Evolutionary conservation across 768 basidiomycete species (phyloP), one percentile per base, ranked within the genome.

Genomic region (Ramaria rubella): DNA sequence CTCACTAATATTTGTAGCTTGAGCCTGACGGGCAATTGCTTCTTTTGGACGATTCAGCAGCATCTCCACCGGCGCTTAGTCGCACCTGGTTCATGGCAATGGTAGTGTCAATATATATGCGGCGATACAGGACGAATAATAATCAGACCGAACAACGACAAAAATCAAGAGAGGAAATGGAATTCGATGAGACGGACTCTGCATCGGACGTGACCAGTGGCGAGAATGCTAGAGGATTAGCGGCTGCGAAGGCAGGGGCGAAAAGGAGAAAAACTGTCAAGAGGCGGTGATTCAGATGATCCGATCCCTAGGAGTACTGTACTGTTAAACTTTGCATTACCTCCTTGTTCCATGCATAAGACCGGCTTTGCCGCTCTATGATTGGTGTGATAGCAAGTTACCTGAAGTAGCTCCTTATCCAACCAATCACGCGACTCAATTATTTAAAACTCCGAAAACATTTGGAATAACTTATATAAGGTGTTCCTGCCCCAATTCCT

Each of bases 41-140:
- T 33, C 70, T 75, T 15, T 71, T 89, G 45, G 81, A 90, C 68
- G 72, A 77, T 34, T 78, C 75, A 24, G 79, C 82, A 3, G 86
- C 81, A 17, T 69, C 68, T 2, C 70, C 70, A 4, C 85, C 90
- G n/a, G 73, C 78, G 6, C 60, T 89, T 27, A 67, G 67, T 30
- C 74, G 77, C 51, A 92, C 90, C 3, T 94, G 90, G 90, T 83
- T 86, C 63, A 62, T 83, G 58, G 64, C 73, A 14, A 67, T 87
- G 24, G 59, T 79, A 58, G 69, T 62, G 55, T 70, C 64, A 5
- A 60, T 50, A 23, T 62, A 66, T 52, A 42, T 63, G 29, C 38
- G 17, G 17, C n/a, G 49, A 31, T 11, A 29, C 30, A 21, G 49
- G 46, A 14, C 46, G 46, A 15, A 24, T 27, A 5, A 9, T 48